Conservation (phyloP, 164 flowering plant species). For the Vitis amurensis region DNA sequence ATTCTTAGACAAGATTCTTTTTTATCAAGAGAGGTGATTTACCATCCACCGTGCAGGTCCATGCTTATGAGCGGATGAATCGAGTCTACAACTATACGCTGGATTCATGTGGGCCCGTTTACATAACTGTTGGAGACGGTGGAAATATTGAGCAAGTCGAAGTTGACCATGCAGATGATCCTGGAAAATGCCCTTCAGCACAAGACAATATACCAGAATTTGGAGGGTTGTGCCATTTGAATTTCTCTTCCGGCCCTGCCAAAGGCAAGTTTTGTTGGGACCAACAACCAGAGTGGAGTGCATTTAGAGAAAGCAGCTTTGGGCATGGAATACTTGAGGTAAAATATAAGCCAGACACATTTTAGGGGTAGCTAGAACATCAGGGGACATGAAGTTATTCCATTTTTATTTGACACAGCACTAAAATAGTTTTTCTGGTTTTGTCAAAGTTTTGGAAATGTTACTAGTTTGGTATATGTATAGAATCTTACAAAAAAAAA, state of each 20-base stretch:
- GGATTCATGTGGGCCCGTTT: conserved; percentile 83
- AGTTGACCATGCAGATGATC: conserved; percentile 84
- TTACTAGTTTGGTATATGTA: too few species aligned
- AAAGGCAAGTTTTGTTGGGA: conserved; percentile 87
- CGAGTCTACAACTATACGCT: conserved; percentile 75
- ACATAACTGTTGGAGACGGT: conserved; percentile 88
- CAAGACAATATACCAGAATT: conserved; percentile 68
- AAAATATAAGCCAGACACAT: background rate
- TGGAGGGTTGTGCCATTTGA: conserved; percentile 80
- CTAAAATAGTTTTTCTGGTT: too few species aligned
- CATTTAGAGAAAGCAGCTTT: conserved; percentile 92
- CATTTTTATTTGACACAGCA: too few species aligned
- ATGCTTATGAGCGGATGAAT: conserved; percentile 92
- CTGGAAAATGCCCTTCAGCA: conserved; percentile 78
- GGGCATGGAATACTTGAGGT: conserved; percentile 99
- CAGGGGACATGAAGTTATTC: too few species aligned
- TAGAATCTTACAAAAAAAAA: too few species aligned
- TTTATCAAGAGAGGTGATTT: background rate
- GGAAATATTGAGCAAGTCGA: conserved; percentile 86
- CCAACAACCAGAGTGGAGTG: conserved; percentile 95
- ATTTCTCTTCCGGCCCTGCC: conserved; percentile 76
- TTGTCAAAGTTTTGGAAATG: too few species aligned
- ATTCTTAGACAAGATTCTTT: background rate
- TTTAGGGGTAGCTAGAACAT: background rate
- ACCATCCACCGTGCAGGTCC: conserved; percentile 52